Evolutionary conservation across 2,329 filamentous ascomycete genomes (phyloP).

Genomic region (Lachnellula subtilissima): DNA sequence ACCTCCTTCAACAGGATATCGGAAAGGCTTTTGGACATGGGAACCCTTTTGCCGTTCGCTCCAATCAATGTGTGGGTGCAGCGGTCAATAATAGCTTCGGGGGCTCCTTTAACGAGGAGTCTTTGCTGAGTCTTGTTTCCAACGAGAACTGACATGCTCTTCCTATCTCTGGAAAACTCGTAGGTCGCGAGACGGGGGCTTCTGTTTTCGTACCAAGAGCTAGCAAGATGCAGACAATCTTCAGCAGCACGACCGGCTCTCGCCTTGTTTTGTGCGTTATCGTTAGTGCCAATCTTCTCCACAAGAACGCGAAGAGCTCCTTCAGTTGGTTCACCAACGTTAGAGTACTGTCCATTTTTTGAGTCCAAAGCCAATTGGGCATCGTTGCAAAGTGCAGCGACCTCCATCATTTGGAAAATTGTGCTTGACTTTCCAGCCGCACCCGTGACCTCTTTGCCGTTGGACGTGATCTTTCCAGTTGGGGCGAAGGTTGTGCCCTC

Average conservation of each 20-base stretch:
- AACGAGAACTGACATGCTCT: slow-evolving; percentile 98
- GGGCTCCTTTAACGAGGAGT: slow-evolving; percentile 92
- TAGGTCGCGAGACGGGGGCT: slow-evolving; percentile 77
- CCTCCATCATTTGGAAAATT: slow-evolving; percentile 70
- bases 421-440: slow-evolving; percentile 69
- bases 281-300: slow-evolving; percentile 84
- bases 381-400: slow-evolving; percentile 81
- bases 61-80: slow-evolving; percentile 81
- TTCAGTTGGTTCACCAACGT: slow-evolving; percentile 91
- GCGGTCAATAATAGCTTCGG: slow-evolving; percentile 88
- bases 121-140: slow-evolving; percentile 65
- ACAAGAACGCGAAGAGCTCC: slow-evolving; percentile 85
- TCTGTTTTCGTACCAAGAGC: slow-evolving; percentile 75
- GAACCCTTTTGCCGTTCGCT: slow-evolving; percentile 69
- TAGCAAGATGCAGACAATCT: slow-evolving; percentile 73
- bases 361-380: slow-evolving; percentile 76
- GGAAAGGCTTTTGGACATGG: slow-evolving; percentile 64
- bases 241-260: slow-evolving; percentile 43
- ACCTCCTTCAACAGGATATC: slow-evolving; percentile 73
- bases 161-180: slow-evolving; percentile 95
- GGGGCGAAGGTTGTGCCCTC: slow-evolving; percentile 92
- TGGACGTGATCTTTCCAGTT: slow-evolving; percentile 64
- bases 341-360: slow-evolving; percentile 69
- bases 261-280: slow-evolving; percentile 43
- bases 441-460: slow-evolving; percentile 65